phyloP scores from a whole-genome alignment of 768 basidiomycete species.

The Pleurotus ostreatus region DNA sequence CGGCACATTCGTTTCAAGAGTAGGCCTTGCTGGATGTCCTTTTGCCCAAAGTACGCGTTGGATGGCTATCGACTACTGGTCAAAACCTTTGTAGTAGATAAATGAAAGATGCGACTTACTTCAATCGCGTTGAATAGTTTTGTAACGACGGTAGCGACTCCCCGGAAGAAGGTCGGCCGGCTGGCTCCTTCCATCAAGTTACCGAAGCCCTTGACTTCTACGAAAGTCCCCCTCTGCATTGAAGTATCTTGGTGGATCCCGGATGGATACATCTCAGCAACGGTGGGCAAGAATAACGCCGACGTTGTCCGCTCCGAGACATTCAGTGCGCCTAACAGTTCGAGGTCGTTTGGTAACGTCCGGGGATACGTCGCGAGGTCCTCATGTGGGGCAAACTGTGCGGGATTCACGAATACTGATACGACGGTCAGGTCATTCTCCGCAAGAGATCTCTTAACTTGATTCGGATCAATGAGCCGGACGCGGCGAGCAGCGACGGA shows the following conservation, averaged over 20 bases:
- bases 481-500: neutral
- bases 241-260: conserved; percentile 77
- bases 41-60: conserved; percentile 93
- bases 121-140: conserved; percentile 93
- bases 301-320: conserved; percentile 41
- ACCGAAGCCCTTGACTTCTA: conserved; percentile 88
- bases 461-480: neutral
- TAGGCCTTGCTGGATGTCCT: conserved; percentile 96
- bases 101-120: conserved; percentile 32
- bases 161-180: conserved; percentile 90
- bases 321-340: conserved; percentile 43
- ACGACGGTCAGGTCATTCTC: conserved; percentile 85
- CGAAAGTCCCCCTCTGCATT: conserved; percentile 81
- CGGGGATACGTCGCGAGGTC: conserved; percentile 90
- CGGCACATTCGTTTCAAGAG: conserved; percentile 72
- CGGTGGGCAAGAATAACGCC: conserved; percentile 77
- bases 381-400: conserved; percentile 95
- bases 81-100: neutral
- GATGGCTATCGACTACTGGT: conserved; percentile 59
- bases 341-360: conserved; percentile 74
- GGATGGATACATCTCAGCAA: conserved; percentile 88
- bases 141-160: conserved; percentile 91
- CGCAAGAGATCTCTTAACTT: conserved; percentile 73
- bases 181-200: conserved; percentile 91
- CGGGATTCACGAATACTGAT: conserved; percentile 97